Percentiles rank a stretch among this genome's conserved stretches.
phyloP scores from a whole-genome alignment of 2,329 filamentous ascomycete species.

The Colletotrichum kahawae region DNA sequence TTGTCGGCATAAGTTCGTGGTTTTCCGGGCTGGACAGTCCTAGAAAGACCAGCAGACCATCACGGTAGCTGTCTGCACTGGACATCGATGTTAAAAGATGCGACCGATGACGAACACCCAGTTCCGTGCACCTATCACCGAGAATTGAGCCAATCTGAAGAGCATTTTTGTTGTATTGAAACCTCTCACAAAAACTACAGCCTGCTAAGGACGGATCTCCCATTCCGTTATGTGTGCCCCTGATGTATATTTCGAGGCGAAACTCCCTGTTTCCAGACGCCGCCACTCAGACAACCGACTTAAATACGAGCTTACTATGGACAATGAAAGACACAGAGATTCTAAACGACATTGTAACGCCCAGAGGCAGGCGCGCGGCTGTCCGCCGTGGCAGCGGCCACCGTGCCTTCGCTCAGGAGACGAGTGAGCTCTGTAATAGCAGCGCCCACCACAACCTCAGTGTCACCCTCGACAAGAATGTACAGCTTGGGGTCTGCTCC shows the following conservation, averaged over 20 bases:
- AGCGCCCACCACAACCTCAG: constrained; percentile 87
- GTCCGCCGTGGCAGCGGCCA: constrained; percentile 88
- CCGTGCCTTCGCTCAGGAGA: constrained; percentile 86
- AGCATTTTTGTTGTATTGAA: neutral
- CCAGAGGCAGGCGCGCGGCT: constrained; percentile 78
- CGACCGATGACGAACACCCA: neutral
- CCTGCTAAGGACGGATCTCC: neutral
- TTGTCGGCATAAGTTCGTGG: neutral
- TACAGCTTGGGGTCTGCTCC: constrained; percentile 91
- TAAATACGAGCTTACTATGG: neutral
- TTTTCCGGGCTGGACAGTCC: too few relatives aligned
- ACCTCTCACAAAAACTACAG: neutral
- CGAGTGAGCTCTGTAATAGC: constrained; percentile 91
- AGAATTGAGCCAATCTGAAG: neutral
- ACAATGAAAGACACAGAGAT: neutral
- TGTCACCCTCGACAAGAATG: constrained; percentile 96
- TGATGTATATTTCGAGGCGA: neutral
- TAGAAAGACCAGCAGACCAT: too few relatives aligned
- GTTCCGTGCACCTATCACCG: neutral
- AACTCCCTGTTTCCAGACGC: neutral
- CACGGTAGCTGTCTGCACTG: too few relatives aligned
- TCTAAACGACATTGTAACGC: constrained; percentile 82
- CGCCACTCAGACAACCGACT: neutral
- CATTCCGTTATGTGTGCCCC: neutral
- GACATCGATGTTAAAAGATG: neutral